Base-by-base conservation (phyloP, 768 basidiomycete species). In the Sarcodon aspratus region DNA sequence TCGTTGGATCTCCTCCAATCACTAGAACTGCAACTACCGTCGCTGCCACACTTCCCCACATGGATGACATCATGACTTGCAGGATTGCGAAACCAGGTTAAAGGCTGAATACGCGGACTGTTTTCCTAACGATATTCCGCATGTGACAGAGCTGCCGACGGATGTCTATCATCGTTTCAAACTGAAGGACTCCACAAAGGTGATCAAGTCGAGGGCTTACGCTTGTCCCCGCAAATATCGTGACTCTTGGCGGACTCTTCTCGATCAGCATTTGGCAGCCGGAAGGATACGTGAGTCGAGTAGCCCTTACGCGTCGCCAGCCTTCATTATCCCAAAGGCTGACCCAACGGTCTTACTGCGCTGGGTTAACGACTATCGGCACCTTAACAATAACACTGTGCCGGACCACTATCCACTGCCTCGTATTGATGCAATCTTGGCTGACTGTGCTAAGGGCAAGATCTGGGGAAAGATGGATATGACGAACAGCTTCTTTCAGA, bases 401-500 rank as follows among this genome's bases (percentile, higher is more conserved):
- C 48, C 56, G 0, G 65, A 69, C 49, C 57, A 47, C 9, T 58
- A 57, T 47, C 66, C 66, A 0, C 47, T 70, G n/a, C 66, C 62
- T 0, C 38, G 51, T 0, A 48, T 68, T 32, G 61, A 62, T 36
- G 56, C 66, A n/a, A 68, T 70, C 6, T 50, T 69, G 0, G 48
- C 55, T 1, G 66, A 70, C 44, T 67, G 65, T 48, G 63, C 59
- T 0, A 63, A 65, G 42, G 69, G 69, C 0, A 62, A 59, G 15
- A 54, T 69, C 0, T 73, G 61, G 49, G 63, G 55, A 0, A 67
- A 61, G 13, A 59, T 73, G 1, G 65, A 74, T 42, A 69, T 70
- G 63, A 67, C 65, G n/a, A 62, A 69, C 33, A 57, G 64, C 0
- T 73, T 70, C 43, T 70, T 69, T 45, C 70, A 71, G 48, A 70